Conservation (phyloP, 2,329 filamentous ascomycete species). For the Penicillium polonicum region DNA sequence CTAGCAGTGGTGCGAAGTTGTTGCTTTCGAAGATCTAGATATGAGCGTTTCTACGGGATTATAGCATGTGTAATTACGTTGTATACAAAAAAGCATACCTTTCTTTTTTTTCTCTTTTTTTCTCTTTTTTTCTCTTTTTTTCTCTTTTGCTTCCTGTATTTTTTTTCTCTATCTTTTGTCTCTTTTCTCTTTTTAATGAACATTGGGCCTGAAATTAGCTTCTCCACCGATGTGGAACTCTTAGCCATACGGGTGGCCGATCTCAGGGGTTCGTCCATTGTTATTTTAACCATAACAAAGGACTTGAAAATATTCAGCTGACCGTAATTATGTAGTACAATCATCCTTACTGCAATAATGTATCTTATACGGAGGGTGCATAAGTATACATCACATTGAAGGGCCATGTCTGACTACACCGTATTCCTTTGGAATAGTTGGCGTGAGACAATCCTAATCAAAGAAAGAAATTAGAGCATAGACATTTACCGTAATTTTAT, state of each 20-base stretch:
- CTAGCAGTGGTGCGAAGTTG: conserved; percentile 49
- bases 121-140: neutral
- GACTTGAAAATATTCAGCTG: neutral
- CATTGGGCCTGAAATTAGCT: conserved; percentile 5
- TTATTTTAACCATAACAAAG: neutral
- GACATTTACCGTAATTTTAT: neutral
- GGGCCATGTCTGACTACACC: neutral
- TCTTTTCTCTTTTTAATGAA: neutral
- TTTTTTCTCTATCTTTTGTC: neutral
- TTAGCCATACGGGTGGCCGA: conserved; percentile 1
- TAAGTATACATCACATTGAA: neutral
- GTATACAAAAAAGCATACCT: conserved; percentile 19
- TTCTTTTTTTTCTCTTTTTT: conserved; percentile 10
- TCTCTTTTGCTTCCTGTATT: neutral
- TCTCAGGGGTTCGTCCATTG: conserved; percentile 25
- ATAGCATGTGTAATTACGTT: conserved; percentile 15
- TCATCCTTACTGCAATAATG: neutral
- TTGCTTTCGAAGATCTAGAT: conserved; percentile 37
- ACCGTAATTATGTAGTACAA: neutral
- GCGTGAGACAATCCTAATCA: conserved; percentile 1
- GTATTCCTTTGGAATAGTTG: neutral
- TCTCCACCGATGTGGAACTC: conserved; percentile 17
- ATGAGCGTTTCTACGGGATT: conserved; percentile 5
- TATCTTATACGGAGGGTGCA: neutral
- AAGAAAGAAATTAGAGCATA: neutral